Percentiles rank a stretch among this genome's conserved stretches.
phyloP scores from a whole-genome alignment of 1,284 basidiomycete genomes.

The Amylostereum chailletii region DNA sequence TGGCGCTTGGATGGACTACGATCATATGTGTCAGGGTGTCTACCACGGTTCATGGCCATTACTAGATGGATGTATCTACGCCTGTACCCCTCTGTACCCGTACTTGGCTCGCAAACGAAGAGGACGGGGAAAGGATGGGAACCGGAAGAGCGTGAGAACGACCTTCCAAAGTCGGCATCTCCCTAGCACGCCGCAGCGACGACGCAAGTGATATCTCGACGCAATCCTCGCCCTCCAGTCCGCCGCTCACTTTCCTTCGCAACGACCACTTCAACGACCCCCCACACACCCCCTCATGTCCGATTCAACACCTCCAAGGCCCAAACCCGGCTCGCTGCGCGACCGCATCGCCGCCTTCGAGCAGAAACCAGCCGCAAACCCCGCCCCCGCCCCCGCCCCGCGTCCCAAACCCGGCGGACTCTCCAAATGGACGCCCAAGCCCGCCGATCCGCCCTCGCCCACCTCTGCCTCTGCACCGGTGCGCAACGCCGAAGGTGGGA shows the following conservation, averaged over 20 bases:
- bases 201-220: no score
- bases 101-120: no score
- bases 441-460: slow-evolving; percentile 44
- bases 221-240: no score
- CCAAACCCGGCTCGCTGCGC: slow-evolving; percentile 66
- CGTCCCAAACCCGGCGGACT: slow-evolving; percentile 66
- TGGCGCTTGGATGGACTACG: no score
- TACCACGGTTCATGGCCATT: no score
- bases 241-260: neutral
- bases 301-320: slow-evolving; percentile 34
- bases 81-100: no score
- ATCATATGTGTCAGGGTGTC: no score
- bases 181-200: no score
- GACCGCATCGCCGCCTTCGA: slow-evolving; percentile 82
- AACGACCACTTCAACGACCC: neutral
- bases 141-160: no score
- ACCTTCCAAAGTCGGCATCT: no score
- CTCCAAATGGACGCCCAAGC: slow-evolving; percentile 56
- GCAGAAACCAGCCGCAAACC: slow-evolving; percentile 35
- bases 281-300: slow-evolving; percentile 26
- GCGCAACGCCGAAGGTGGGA: slow-evolving; percentile 27
- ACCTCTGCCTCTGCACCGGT: slow-evolving; percentile 13
- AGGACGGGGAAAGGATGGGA: no score
- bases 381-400: slow-evolving; percentile 39
- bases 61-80: no score